Evolutionary conservation across 352 stramenopile species (phyloP).

Genomic region (Phytopythium mirpurense): DNA sequence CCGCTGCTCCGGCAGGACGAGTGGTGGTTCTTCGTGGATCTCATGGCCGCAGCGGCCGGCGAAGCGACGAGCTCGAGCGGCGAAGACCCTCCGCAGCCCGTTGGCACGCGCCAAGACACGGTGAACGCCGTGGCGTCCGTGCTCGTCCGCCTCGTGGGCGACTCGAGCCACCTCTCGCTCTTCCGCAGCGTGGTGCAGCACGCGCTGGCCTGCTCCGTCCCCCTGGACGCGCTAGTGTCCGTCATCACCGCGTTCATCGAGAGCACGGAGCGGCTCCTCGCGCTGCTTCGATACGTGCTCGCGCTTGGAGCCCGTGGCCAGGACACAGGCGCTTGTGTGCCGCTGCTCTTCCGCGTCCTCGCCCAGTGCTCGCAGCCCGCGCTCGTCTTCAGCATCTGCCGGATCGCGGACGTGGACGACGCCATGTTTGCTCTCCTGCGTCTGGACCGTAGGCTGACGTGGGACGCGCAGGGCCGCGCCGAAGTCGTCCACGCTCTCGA

Average conservation of each 20-base stretch:
- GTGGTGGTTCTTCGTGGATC: conserved; percentile 48
- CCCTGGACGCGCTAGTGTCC: conserved; percentile 33
- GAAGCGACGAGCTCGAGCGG: not conserved
- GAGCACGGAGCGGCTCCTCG: not conserved
- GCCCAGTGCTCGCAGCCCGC: conserved; percentile 36
- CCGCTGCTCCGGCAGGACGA: conserved; percentile 23
- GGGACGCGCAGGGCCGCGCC: conserved; percentile 8
- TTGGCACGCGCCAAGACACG: no score
- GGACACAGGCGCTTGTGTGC: not conserved
- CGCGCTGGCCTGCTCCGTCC: conserved; percentile 28
- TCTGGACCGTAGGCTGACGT: conserved; percentile 51
- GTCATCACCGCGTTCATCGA: conserved; percentile 13
- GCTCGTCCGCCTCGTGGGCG: conserved; percentile 25
- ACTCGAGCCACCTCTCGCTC: conserved; percentile 24
- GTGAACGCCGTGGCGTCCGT: conserved; percentile 43
- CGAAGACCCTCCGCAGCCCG: not conserved
- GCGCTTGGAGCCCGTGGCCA: not conserved
- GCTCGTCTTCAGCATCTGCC: conserved; percentile 66
- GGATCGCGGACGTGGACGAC: conserved; percentile 58
- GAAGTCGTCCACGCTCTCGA: conserved; percentile 25
- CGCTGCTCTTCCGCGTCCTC: conserved; percentile 50
- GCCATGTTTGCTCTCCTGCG: conserved; percentile 51
- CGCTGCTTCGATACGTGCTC: not conserved
- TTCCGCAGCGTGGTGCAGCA: conserved; percentile 40
- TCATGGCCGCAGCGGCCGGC: conserved; percentile 19